Evolutionary conservation across 257 asterid species (phyloP).

Genomic region (Solanum medicagineum): DNA sequence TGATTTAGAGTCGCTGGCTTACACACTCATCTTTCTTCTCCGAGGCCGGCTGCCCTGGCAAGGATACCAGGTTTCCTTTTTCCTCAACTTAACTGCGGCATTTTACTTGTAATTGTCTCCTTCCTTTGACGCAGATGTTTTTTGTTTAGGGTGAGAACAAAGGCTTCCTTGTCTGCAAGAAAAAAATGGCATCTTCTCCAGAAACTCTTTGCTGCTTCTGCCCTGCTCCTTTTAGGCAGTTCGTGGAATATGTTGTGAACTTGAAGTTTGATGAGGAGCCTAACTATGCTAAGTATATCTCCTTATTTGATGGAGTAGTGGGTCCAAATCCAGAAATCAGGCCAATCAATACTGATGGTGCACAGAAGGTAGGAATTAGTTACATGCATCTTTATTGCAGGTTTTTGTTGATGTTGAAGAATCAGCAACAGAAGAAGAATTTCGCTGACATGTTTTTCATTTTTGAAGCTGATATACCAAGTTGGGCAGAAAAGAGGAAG

Average conservation of each 20-base stretch:
- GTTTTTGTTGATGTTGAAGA: not conserved
- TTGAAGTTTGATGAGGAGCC: constrained; percentile 57
- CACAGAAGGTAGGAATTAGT: constrained; percentile 44
- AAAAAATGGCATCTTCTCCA: constrained; percentile 55
- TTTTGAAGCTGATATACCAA: constrained; percentile 29
- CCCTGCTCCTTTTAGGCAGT: constrained; percentile 41
- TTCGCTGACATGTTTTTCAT: not conserved
- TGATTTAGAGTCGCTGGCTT: constrained; percentile 57
- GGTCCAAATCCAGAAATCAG: constrained; percentile 46
- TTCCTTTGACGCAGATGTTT: not conserved
- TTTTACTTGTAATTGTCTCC: not conserved
- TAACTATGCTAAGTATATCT: constrained; percentile 37
- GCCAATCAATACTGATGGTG: constrained; percentile 54
- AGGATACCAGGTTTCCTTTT: constrained; percentile 39
- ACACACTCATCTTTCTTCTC: constrained; percentile 43
- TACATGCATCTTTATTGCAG: not conserved
- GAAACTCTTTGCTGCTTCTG: constrained; percentile 40
- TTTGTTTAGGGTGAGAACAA: constrained; percentile 42
- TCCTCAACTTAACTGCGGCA: not conserved
- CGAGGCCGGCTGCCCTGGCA: constrained; percentile 61
- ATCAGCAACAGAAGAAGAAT: not conserved
- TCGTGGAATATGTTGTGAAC: constrained; percentile 38
- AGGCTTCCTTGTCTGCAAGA: constrained; percentile 47
- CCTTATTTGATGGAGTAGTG: constrained; percentile 46
- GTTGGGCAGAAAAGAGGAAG: constrained; percentile 54